Evolutionary conservation across 805 yeast genomes (phyloP), one percentile per base, ranked within the genome.

Genomic region (Saturnispora hagleri): DNA sequence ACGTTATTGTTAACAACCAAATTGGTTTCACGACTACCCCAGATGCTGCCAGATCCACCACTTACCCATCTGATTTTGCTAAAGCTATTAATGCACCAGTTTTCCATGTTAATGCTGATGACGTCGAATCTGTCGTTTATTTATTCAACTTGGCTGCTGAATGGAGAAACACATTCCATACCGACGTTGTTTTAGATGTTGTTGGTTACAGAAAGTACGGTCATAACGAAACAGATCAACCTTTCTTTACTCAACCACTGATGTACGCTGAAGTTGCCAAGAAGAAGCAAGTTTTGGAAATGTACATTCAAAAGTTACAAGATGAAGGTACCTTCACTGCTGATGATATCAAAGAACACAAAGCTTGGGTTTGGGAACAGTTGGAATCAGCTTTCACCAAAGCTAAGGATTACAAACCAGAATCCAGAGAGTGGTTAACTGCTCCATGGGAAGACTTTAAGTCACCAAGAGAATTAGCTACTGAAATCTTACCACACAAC

Each of bases 1-100:
- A 93, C 73, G 81, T 93, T 59, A 90, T 93, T 65, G 89, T 93
- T 58, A 93, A 93, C 74, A 93, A 93, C 76, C 99, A 93, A 80
- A 91, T 93, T 69, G 99, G 99, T 71, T 93, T 93, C 81, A 93
- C 99, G 59, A 93, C 99, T 49, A 98, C 93, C 69, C 99, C 99
- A 60, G 81, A 96, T 75, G 84, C 85, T 63, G 89, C 97, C 36
- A 86, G 99, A 76, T 91, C 98, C 26, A 93, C 99, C 47, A 91
- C 95, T 64, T 93, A 93, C 72, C 97, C 99, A 63, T 86, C 97
- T 24, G 99, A 93, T 75, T 80, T 93, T 67, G 98, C 97, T 62
- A 93, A 93, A 75, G 76, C 96, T 35, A 86, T 89, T 70, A 90
- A 91, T 68, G 97, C 98, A 24, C 99, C 99, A 57, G 89, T 93